Evolutionary conservation across 2,329 filamentous ascomycete genomes (phyloP).

Genomic region (Ophiosphaerella narmari): DNA sequence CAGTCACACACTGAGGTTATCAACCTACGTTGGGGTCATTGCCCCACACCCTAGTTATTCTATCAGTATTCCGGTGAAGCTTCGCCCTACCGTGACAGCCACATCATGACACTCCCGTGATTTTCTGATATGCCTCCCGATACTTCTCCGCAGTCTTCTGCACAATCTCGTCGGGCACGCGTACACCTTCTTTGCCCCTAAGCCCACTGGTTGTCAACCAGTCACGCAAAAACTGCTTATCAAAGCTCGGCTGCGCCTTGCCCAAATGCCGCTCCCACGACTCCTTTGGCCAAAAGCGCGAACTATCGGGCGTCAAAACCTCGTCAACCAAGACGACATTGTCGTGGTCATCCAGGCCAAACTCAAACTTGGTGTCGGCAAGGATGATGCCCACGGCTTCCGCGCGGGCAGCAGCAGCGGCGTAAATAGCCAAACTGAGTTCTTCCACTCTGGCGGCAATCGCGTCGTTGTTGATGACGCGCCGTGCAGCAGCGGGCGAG

Average conservation of each 20-base stretch:
- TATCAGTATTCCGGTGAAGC: no score
- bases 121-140: constrained; percentile 71
- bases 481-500: constrained; percentile 63
- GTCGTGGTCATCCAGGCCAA: constrained; percentile 65
- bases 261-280: constrained; percentile 69
- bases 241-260: constrained; percentile 78
- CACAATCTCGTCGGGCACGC: constrained; percentile 73
- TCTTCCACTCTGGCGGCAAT: constrained; percentile 69
- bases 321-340: constrained; percentile 81
- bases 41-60: no score
- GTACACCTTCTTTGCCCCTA: constrained; percentile 74
- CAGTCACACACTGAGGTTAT: no score
- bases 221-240: constrained; percentile 77
- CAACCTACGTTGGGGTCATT: no score
- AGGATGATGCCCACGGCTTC: constrained; percentile 72
- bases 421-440: constrained; percentile 68
- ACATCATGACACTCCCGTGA: constrained; percentile 57
- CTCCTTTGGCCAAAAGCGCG: constrained; percentile 82
- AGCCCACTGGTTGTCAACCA: constrained; percentile 76
- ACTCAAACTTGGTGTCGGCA: constrained; percentile 79
- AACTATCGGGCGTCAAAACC: constrained; percentile 76
- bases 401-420: constrained; percentile 67
- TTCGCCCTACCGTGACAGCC: no score
- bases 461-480: constrained; percentile 65
- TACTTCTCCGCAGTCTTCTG: constrained; percentile 73